Evolutionary conservation across 495 filamentous ascomycete species (phyloP).

Genomic region (Penicillium ochrochloron): DNA sequence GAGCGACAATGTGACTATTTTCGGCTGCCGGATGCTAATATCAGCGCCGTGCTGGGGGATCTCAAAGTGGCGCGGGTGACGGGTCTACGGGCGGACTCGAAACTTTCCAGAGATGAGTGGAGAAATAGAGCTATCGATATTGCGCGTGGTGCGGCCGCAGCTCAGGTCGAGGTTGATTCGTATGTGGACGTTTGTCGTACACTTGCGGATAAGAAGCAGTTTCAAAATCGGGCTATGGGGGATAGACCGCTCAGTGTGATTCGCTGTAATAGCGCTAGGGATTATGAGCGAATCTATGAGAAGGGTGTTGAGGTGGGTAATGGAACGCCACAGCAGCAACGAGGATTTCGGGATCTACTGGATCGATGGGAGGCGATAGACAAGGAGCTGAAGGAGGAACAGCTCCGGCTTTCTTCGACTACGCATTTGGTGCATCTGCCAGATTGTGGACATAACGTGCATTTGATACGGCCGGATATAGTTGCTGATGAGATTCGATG

Average conservation of each 20-base stretch:
- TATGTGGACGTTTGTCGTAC: constrained; percentile 31
- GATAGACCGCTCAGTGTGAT: constrained; percentile 45
- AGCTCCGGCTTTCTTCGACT: constrained; percentile 44
- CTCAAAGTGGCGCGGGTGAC: constrained; percentile 40
- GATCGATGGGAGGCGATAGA: constrained; percentile 44
- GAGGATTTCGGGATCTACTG: constrained; percentile 38
- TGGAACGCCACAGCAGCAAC: constrained; percentile 36
- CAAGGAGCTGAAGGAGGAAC: constrained; percentile 47
- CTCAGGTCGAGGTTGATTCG: constrained; percentile 24
- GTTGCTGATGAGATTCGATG: constrained; percentile 52
- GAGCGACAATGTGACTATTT: constrained; percentile 43
- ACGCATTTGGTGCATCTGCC: constrained; percentile 44
- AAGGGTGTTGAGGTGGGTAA: constrained; percentile 39
- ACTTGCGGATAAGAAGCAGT: constrained; percentile 40
- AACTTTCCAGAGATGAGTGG: constrained; percentile 43
- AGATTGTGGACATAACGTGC: constrained; percentile 56
- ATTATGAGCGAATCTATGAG: constrained; percentile 42
- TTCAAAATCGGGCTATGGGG: constrained; percentile 34
- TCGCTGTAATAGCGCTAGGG: constrained; percentile 35
- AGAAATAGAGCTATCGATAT: constrained; percentile 40
- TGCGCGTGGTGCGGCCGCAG: constrained; percentile 27
- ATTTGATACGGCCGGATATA: constrained; percentile 51
- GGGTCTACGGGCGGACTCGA: constrained; percentile 31
- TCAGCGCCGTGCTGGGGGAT: constrained; percentile 37
- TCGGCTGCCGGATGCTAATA: constrained; percentile 35